Evolutionary conservation across 768 basidiomycete species (phyloP), one percentile per base, ranked within the genome.

Genomic region (Panaeolus papilionaceus): DNA sequence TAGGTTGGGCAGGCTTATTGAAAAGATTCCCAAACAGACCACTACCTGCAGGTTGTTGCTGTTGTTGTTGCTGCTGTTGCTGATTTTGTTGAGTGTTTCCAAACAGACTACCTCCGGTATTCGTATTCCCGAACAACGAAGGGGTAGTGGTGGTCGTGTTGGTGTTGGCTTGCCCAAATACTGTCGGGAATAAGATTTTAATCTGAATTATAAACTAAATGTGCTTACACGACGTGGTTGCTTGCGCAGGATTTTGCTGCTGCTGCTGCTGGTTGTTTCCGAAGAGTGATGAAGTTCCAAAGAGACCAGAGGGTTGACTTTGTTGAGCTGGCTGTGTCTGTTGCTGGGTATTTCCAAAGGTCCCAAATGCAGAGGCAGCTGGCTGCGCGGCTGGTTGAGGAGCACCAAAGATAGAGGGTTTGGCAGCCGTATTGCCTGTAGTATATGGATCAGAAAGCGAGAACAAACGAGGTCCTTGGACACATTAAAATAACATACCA

Each of bases 21-120:
- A 89, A 88, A 28, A 87, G 69, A 66, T 79, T 76, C 42, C 78
- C 76, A 69, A 83, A 82, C 3, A 71, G 58, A 18, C 73, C 71
- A 64, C 75, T 74, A 7, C 54, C 38, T 26, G 73, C 51, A 74
- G 74, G 66, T 66, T 73, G 70, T 65, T 85, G 83, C 26, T 72
- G 70, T 51, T 75, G 74, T 64, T 79, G 77, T 42, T 9, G n/a
- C 61, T 74, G 76, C 7, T 67, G 72, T 26, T 72, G 72, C 68
- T 78, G 82, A 64, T 74, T 69, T 67, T 73, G 74, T 64, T 75
- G 75, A 23, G 66, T 66, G 33, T 71, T 71, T 33, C 75, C 75
- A 61, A 76, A 76, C 7, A 76, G 65, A 26, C 68, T 65, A 20
- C 71, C 66, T 14, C 70, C 69, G 0, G 72, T 67, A 40, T 66